Base-by-base conservation (phyloP, 495 filamentous ascomycete genomes). In the Penicillium macrosclerotiorum region DNA sequence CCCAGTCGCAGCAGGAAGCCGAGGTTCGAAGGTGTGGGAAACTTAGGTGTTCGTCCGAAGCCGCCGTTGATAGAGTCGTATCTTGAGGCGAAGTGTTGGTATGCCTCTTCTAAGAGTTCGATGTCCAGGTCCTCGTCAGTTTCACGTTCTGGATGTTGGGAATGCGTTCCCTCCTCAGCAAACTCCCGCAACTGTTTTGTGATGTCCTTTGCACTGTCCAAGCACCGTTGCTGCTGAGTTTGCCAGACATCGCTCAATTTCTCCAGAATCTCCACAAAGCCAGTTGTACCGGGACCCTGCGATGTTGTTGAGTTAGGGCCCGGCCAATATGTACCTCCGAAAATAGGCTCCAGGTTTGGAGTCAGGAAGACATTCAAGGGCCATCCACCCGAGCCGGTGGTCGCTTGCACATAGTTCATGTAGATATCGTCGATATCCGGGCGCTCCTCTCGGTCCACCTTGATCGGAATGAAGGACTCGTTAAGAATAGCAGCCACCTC, bases 351-450 rank as follows among this genome's bases (percentile, higher is more conserved):
- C 5, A 97, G 77, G 54, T 92, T 82, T 0, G 94, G 94, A 0
- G 94, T 97, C 19, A 97, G 75, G 60, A 98, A 97, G 16, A 96
- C 88, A 63, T 96, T 97, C 34, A 98, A 74, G 8, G 93, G 93
- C 94, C 94, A 98, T 19, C 93, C 93, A 3, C 90, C 94, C 2
- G 85, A 89, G 14, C 89, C 90, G 26, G 85, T 95, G 12, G 92
- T 91, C 4, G 91, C 92, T 71, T 95, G 89, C 23, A 94, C 88
- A 69, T 94, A 98, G 69, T 96, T 95, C 87, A 96, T 95, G 63
- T 97, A 98, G 45, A 97, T 90, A 40, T 89, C 85, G 61, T 98
- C 93, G 54, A 97, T 81, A 62, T 97, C 91, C 2, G 94, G 93
- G 25, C 92, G 85, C 64, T 96, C 92, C 64, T 98, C 93, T 22